Percentiles rank a stretch among this genome's conserved stretches.
phyloP scores from a whole-genome alignment of 179 eudicot species.

The Silene noctiflora region DNA sequence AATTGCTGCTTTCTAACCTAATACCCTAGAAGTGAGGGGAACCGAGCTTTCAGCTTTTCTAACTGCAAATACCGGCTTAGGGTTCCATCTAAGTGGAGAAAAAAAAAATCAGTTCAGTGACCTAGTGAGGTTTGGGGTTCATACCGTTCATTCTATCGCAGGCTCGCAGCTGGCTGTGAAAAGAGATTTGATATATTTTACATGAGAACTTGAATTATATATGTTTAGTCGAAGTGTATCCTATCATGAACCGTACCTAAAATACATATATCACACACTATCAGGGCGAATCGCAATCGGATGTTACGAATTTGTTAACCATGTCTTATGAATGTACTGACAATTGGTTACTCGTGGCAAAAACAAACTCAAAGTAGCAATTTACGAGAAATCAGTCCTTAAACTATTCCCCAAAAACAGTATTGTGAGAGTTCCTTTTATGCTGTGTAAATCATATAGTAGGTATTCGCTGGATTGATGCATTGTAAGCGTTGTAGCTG shows the following conservation, averaged over 20 bases:
- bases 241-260: too few relatives aligned
- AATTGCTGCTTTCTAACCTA: not conserved
- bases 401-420: too few relatives aligned
- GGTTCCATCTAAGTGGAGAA: not conserved
- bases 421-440: too few relatives aligned
- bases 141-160: not conserved
- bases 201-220: not conserved
- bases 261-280: too few relatives aligned
- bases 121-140: not conserved
- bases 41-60: not conserved
- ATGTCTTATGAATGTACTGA: not conserved
- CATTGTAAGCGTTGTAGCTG: too few relatives aligned
- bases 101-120: too few relatives aligned
- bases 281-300: too few relatives aligned
- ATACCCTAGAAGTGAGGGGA: not conserved
- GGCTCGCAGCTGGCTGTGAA: not conserved
- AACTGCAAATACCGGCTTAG: not conserved
- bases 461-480: too few relatives aligned
- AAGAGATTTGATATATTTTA: not conserved
- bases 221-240: not conserved
- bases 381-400: too few relatives aligned
- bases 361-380: not conserved
- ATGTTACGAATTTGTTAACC: too few relatives aligned
- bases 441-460: too few relatives aligned
- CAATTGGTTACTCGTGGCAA: not conserved